These are phyloP conservation scores for Margaritispora aquatica DNA, from an alignment of 495 filamentous ascomycete genomes.

Conservation along the genomic window DNA sequence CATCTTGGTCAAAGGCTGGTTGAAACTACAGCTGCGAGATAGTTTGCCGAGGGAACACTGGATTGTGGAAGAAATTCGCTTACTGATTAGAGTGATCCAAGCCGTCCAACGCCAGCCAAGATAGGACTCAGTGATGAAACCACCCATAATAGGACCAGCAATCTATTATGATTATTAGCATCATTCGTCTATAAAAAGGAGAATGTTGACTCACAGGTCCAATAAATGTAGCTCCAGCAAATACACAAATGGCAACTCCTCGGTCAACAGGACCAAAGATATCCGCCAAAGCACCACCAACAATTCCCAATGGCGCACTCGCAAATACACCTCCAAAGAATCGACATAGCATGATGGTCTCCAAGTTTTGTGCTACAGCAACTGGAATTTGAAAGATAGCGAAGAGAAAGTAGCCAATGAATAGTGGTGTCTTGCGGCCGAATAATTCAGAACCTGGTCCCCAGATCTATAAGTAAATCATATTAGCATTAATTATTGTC, in stretches of 20 bases:
- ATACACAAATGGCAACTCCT: conserved; percentile 76
- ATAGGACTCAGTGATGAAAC: conserved; percentile 56
- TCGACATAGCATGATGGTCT: conserved; percentile 56
- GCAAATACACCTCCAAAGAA: conserved; percentile 63
- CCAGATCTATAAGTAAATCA: conserved; percentile 5
- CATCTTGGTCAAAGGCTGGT: no score
- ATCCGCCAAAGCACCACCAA: conserved; percentile 71
- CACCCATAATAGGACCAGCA: conserved; percentile 49
- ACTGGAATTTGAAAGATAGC: conserved; percentile 57
- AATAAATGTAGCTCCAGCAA: conserved; percentile 70
- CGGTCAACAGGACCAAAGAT: conserved; percentile 71
- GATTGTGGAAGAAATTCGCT: no score
- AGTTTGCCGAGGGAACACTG: no score
- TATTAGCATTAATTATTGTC: neutral
- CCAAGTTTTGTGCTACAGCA: conserved; percentile 52
- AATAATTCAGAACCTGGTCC: conserved; percentile 16
- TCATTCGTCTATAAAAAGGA: no score
- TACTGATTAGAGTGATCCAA: conserved; percentile 55
- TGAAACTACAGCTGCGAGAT: no score
- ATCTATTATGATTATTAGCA: neutral
- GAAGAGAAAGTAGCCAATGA: conserved; percentile 51
- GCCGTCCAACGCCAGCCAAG: conserved; percentile 61
- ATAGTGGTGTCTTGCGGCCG: conserved; percentile 49
- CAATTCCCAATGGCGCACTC: conserved; percentile 55
- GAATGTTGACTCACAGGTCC: conserved; percentile 56